A percentile compares a stretch with the other conserved stretches of the same genome.
phyloP scores from a whole-genome alignment of 805 yeast species.

The Yarrowia alimentaria region DNA sequence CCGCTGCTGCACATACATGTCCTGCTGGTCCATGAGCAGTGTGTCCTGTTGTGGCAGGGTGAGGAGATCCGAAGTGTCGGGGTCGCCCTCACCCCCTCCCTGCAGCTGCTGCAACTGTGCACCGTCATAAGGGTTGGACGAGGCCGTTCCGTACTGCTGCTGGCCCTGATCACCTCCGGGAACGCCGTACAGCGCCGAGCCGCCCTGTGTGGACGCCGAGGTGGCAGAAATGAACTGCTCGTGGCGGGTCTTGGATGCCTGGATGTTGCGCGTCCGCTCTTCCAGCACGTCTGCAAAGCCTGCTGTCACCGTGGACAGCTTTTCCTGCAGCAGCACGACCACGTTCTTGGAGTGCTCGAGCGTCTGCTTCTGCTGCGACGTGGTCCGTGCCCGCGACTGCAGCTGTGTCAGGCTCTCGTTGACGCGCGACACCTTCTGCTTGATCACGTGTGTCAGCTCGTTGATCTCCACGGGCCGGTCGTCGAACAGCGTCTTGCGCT shows the following conservation, averaged over 20 bases:
- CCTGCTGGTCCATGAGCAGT: slow-evolving; percentile 79
- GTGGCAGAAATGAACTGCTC: slow-evolving; percentile 70
- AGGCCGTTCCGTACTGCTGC: slow-evolving; percentile 8
- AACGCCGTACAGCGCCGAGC: slow-evolving; percentile 30
- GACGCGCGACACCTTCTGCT: slow-evolving; percentile 80
- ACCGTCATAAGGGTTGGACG: slow-evolving; percentile 23
- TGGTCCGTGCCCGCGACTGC: slow-evolving; percentile 52
- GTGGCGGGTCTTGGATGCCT: slow-evolving; percentile 74
- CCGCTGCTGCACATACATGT: slow-evolving; percentile 74
- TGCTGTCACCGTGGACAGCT: slow-evolving; percentile 88
- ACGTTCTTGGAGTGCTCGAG: slow-evolving; percentile 80
- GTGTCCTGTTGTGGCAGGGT: slow-evolving; percentile 86
- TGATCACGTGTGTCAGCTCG: slow-evolving; percentile 78
- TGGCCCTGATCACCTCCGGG: no score
- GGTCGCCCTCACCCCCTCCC: slow-evolving; percentile 36
- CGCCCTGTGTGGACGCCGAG: slow-evolving; percentile 33
- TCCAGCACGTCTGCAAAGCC: slow-evolving; percentile 89
- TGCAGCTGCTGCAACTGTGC: slow-evolving; percentile 36
- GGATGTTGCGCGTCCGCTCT: slow-evolving; percentile 77
- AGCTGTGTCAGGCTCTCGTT: slow-evolving; percentile 66
- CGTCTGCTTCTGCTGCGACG: slow-evolving; percentile 53
- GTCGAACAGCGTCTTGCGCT: slow-evolving; percentile 84
- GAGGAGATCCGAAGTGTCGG: slow-evolving; percentile 48
- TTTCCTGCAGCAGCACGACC: slow-evolving; percentile 79
- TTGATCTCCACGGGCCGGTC: slow-evolving; percentile 93